These are phyloP conservation scores for Plectosphaerella plurivora DNA, from an alignment of 2,329 filamentous ascomycete genomes.

Conservation along the genomic window DNA sequence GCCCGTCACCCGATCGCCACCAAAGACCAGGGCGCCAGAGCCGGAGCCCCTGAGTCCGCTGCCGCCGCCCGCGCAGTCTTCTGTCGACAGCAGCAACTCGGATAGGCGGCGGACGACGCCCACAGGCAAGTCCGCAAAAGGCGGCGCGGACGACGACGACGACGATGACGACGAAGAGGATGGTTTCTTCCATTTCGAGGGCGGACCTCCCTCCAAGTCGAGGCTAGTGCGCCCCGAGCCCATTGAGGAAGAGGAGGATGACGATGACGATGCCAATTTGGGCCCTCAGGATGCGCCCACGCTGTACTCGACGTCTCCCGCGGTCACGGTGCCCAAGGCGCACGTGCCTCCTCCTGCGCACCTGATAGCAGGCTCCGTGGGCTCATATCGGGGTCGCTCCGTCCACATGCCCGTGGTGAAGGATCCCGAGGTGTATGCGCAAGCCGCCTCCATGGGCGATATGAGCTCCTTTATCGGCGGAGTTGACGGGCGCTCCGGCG, in stretches of 20 bases:
- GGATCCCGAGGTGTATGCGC: conserved; percentile 42
- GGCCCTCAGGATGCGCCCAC: neutral
- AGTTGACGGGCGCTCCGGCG: conserved; percentile 44
- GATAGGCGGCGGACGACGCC: too few relatives aligned
- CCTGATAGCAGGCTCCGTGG: conserved; percentile 32
- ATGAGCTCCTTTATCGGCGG: conserved; percentile 49
- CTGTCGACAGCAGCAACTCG: neutral
- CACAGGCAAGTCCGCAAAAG: too few relatives aligned
- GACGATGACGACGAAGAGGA: conserved; percentile 18
- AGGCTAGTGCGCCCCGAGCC: conserved; percentile 18
- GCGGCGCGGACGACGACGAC: conserved; percentile 3
- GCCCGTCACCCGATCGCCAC: conserved; percentile 4
- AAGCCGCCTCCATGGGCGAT: conserved; percentile 42
- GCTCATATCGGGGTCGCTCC: conserved; percentile 50
- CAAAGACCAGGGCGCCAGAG: conserved; percentile 4
- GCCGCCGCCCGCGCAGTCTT: neutral
- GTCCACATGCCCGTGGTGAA: conserved; percentile 49
- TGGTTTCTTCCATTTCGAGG: conserved; percentile 43
- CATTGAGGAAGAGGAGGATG: conserved; percentile 25
- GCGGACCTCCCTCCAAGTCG: conserved; percentile 21
- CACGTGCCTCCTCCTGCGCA: conserved; percentile 17
- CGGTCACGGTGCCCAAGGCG: conserved; percentile 32
- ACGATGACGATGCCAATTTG: conserved; percentile 11
- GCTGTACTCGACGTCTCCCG: conserved; percentile 37
- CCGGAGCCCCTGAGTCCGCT: neutral